Evolutionary conservation across 108 stramenopile genomes (phyloP).

Genomic region (Pseudonitzschia multiseries): DNA sequence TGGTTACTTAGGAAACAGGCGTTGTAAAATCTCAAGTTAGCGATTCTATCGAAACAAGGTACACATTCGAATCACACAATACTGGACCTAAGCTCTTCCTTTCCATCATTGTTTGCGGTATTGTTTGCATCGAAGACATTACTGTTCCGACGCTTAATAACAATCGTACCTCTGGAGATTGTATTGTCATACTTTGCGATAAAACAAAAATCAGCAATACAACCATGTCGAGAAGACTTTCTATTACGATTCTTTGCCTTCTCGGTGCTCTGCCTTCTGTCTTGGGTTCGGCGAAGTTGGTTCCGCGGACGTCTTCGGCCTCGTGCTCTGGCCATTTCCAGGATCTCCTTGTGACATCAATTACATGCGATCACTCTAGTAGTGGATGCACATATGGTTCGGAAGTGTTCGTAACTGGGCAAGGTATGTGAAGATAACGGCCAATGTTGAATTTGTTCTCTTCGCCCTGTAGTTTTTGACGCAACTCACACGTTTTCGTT

Average conservation of each 20-base stretch:
- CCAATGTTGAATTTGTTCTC: not conserved
- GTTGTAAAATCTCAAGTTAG: not conserved
- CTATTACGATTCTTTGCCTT: not conserved
- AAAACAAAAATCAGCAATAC: not conserved
- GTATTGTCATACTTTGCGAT: not conserved
- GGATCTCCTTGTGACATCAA: conserved; percentile 9
- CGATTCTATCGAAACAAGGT: not conserved
- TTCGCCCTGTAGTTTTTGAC: not conserved
- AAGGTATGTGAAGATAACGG: conserved; percentile 8
- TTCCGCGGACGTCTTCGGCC: not conserved
- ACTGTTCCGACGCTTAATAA: no score
- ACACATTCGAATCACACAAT: not conserved
- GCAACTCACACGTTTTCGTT: not conserved
- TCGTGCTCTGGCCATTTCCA: conserved; percentile 4
- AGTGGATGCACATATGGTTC: conserved; percentile 16
- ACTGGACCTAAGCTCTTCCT: not conserved
- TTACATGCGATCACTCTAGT: conserved; percentile 11
- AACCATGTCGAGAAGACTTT: conserved; percentile 8
- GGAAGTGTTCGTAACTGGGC: conserved; percentile 21
- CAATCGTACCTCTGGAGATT: no score
- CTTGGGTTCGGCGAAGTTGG: conserved; percentile 3
- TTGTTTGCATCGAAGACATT: no score
- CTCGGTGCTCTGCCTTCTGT: conserved; percentile 4
- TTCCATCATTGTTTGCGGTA: no score
- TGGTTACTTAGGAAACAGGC: not conserved